Evolutionary conservation across 441 rosid species (phyloP), one percentile per base, ranked within the genome.

Genomic region (Adansonia madagascariensis): DNA sequence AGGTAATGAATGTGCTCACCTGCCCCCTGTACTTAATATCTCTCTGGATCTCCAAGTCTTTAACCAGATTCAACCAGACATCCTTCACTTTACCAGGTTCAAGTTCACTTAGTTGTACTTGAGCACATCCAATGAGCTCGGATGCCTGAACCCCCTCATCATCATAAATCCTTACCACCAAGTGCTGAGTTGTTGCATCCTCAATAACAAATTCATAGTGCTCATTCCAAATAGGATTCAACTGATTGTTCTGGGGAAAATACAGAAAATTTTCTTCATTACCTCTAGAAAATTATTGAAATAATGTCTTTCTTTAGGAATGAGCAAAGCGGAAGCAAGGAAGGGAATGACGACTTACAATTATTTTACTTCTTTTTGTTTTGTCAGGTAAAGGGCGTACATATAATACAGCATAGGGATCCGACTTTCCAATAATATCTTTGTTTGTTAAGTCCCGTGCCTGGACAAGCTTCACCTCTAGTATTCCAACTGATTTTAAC

Each of bases 141-240:
- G 97, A 75, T 60, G 97, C 92, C 78, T 93, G 98, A 83, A 96
- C 62, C 75, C 99, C 98, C 79, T 96, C 98, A 71, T 94, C 93
- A 66, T 96, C 99, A 62, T 84, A 96, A 47, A 96, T 79, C 84
- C 87, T 88, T 49, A 94, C 83, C 49, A 89, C 90, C 88, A 96
- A 79, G 88, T 80, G 95, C 80, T 96, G 99, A 47, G 98, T 94
- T n/a, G 94, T 86, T 50, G 85, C 86, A 78, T 96, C 99, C 81
- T 96, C 99, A 15, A 97, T 91, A 46, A 86, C 75, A 79, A 94
- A 96, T 70, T 94, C 98, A 61, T 88, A 94, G 79, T 95, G 97
- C 75, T 95, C 98, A 80, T 95, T 94, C 99, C 99, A 95, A 73
- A 95, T 81, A 55, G 99, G 99, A 84, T 93, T 96, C 85, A 96